Conservation (phyloP, 75 land plant species). For the Selaginella moellendorffii region DNA sequence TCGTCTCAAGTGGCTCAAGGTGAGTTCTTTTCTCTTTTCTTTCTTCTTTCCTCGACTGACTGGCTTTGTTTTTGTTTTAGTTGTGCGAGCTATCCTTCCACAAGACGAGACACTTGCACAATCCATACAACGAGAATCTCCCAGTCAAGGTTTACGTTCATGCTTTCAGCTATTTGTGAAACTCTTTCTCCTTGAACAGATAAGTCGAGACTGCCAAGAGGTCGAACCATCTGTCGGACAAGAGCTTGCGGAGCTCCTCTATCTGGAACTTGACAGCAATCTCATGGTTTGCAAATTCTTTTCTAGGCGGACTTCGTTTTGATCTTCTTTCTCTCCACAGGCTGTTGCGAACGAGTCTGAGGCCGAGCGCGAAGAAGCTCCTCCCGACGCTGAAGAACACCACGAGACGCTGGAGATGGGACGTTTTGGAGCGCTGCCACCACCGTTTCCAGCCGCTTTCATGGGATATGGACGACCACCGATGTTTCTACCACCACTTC, state of each 20-base stretch:
- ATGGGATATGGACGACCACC: no score
- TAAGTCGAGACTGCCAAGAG: slow-evolving; percentile 96
- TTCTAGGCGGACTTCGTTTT: no score
- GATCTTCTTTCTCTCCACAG: no score
- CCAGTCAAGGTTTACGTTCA: slow-evolving; percentile 70
- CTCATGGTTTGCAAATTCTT: no score
- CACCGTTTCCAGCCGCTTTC: no score
- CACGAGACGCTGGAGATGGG: no score
- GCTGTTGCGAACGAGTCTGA: no score
- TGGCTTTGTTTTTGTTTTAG: slow-evolving; percentile 26
- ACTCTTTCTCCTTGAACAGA: slow-evolving; percentile 28
- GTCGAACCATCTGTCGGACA: slow-evolving; percentile 79
- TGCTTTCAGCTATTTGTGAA: background rate
- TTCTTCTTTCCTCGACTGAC: background rate
- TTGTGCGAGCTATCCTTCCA: slow-evolving; percentile 91
- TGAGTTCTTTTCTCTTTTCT: background rate
- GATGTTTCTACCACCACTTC: no score
- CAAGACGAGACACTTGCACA: slow-evolving; percentile 88
- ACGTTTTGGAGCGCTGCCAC: no score
- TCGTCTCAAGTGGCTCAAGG: slow-evolving; percentile 92
- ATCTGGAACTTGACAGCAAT: slow-evolving; percentile 93
- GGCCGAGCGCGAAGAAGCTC: no score
- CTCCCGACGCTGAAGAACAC: no score
- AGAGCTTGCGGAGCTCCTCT: slow-evolving; percentile 79
- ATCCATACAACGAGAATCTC: slow-evolving; percentile 92